phyloP scores from a whole-genome alignment of 352 stramenopile genomes.

The Phytopythium sindhum region DNA sequence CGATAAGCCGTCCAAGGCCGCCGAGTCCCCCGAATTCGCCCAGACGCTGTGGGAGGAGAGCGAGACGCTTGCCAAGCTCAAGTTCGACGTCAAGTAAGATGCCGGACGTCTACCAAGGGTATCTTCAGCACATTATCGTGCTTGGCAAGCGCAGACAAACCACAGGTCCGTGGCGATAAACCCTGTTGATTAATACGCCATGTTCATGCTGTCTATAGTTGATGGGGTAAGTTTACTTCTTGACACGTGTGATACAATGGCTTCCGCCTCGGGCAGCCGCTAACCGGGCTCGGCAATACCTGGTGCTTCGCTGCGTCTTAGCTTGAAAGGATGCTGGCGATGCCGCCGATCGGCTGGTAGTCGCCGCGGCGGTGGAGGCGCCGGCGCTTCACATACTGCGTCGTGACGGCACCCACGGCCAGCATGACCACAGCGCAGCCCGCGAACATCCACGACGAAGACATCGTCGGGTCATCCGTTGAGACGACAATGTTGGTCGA shows the following conservation, averaged over 20 bases:
- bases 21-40: constrained; percentile 4
- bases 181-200: neutral
- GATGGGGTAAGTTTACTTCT: neutral
- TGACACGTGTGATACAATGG: no score
- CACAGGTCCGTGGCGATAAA: no score
- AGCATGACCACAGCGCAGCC: neutral
- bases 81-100: constrained; percentile 14
- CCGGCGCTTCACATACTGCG: neutral
- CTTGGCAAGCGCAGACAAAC: no score
- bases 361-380: neutral
- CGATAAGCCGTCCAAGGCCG: constrained; percentile 15
- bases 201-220: neutral
- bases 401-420: neutral
- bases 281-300: no score
- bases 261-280: no score
- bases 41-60: constrained; percentile 23
- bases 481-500: constrained; percentile 19
- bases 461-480: constrained; percentile 9
- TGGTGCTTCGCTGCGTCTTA: neutral
- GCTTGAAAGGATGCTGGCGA: neutral
- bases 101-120: neutral
- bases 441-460: neutral
- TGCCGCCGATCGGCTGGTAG: neutral
- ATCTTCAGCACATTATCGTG: no score
- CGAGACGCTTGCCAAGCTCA: constrained; percentile 21